Evolutionary conservation across 371 early-diverging fungal species (phyloP).

Genomic region (Rhizopus delemar): DNA sequence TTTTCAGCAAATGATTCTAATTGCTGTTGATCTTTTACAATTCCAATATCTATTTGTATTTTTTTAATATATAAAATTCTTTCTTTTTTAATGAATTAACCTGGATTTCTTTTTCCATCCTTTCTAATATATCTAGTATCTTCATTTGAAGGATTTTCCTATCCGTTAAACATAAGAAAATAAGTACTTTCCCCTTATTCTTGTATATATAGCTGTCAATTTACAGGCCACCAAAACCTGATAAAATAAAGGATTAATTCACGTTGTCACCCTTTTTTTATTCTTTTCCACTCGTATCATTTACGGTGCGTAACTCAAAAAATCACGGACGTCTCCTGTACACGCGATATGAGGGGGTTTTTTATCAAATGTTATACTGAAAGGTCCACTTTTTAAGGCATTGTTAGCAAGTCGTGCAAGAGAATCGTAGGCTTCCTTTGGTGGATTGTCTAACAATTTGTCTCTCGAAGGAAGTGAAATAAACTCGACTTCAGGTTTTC

Average conservation of each 20-base stretch:
- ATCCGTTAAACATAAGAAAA: neutral
- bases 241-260: neutral
- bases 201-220: neutral
- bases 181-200: neutral
- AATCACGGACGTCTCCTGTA: conserved; percentile 37
- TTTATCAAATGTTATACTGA: conserved; percentile 32
- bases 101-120: conserved; percentile 50
- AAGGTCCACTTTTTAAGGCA: conserved; percentile 41
- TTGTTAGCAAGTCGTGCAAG: conserved; percentile 33
- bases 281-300: neutral
- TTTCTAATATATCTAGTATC: conserved; percentile 32
- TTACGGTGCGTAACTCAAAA: conserved; percentile 51
- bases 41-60: conserved; percentile 24
- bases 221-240: conserved; percentile 53
- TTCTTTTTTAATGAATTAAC: conserved; percentile 12
- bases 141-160: conserved; percentile 18
- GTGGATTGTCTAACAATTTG: neutral
- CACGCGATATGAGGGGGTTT: conserved; percentile 36
- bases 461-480: no score
- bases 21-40: conserved; percentile 36
- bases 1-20: conserved; percentile 43
- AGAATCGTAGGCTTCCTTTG: conserved; percentile 21
- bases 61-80: neutral
- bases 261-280: neutral
- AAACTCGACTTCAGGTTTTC: no score